phyloP scores from a whole-genome alignment of 805 yeast genomes.

The Yarrowia alimentaria region DNA sequence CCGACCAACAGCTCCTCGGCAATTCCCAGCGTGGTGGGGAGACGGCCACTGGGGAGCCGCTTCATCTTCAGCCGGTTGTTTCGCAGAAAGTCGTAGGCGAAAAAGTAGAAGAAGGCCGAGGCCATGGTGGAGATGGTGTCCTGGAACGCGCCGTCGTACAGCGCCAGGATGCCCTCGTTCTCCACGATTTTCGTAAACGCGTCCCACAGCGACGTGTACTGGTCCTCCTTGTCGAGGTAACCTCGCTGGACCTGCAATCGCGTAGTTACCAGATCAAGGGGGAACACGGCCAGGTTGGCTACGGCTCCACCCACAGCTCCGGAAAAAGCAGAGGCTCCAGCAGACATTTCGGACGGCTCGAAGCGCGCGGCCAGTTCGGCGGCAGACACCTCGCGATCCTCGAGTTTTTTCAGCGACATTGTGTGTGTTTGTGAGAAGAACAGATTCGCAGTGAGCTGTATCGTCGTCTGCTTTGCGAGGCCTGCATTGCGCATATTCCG shows the following conservation, averaged over 20 bases:
- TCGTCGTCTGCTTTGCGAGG: no score
- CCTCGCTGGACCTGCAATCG: conserved; percentile 39
- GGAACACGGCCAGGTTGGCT: conserved; percentile 37
- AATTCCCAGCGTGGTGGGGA: conserved; percentile 36
- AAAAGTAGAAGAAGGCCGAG: conserved; percentile 40
- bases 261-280: conserved; percentile 39
- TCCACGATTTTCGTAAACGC: conserved; percentile 69
- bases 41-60: conserved; percentile 31
- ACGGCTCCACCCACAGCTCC: conserved; percentile 41
- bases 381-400: no score
- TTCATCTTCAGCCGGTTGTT: conserved; percentile 31
- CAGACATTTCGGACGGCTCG: conserved; percentile 35
- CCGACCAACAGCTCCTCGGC: conserved; percentile 39
- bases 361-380: conserved; percentile 20
- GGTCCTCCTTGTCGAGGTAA: conserved; percentile 25
- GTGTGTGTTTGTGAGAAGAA: no score
- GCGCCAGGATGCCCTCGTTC: conserved; percentile 68
- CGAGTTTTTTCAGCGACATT: neutral
- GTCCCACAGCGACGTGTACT: conserved; percentile 67
- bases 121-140: conserved; percentile 37
- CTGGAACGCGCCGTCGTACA: conserved; percentile 75
- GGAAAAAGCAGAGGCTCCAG: conserved; percentile 36
- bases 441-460: no score
- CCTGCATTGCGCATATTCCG: no score
- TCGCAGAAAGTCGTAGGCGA: conserved; percentile 38